Conservation (phyloP, 2,329 filamentous ascomycete genomes). For the Penicillium sp. region DNA sequence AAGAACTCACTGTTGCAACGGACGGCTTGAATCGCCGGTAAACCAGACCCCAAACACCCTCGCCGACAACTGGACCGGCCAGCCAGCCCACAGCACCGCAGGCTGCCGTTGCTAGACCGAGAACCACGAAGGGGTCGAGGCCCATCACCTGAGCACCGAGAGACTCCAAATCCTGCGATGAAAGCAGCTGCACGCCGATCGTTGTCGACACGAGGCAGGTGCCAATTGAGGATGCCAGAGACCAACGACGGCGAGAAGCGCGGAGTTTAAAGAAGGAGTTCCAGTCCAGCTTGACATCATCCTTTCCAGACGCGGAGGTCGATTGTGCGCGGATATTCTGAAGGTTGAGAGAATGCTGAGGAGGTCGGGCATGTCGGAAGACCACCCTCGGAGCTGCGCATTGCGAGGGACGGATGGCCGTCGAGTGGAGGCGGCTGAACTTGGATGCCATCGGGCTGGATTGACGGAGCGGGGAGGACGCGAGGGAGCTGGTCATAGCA, state of each 20-base stretch:
- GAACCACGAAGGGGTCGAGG: slow-evolving; percentile 79
- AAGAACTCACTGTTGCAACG: slow-evolving; percentile 61
- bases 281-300: slow-evolving; percentile 64
- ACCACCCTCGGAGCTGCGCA: slow-evolving; percentile 14
- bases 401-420: slow-evolving; percentile 14
- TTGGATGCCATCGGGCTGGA: slow-evolving; percentile 19
- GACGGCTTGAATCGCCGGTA: slow-evolving; percentile 67
- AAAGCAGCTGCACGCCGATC: slow-evolving; percentile 52
- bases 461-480: slow-evolving; percentile 15
- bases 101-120: slow-evolving; percentile 73
- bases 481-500: slow-evolving; percentile 23
- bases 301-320: slow-evolving; percentile 29
- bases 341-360: slow-evolving; percentile 6
- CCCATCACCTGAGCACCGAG: slow-evolving; percentile 65
- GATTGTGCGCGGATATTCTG: slow-evolving; percentile 25
- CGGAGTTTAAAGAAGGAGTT: slow-evolving; percentile 89
- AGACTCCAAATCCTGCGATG: slow-evolving; percentile 64
- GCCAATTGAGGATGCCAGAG: slow-evolving; percentile 69
- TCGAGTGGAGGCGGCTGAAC: slow-evolving; percentile 24
- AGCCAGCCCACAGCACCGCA: slow-evolving; percentile 84
- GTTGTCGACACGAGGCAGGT: slow-evolving; percentile 60
- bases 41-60: slow-evolving; percentile 69
- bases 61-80: slow-evolving; percentile 75
- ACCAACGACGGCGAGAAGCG: slow-evolving; percentile 76
- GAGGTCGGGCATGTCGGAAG: slow-evolving; percentile 8